Percentiles rank a stretch among this genome's conserved stretches.
phyloP scores from a whole-genome alignment of 2,329 filamentous ascomycete species.

The Aspergillus pseudonomiae region DNA sequence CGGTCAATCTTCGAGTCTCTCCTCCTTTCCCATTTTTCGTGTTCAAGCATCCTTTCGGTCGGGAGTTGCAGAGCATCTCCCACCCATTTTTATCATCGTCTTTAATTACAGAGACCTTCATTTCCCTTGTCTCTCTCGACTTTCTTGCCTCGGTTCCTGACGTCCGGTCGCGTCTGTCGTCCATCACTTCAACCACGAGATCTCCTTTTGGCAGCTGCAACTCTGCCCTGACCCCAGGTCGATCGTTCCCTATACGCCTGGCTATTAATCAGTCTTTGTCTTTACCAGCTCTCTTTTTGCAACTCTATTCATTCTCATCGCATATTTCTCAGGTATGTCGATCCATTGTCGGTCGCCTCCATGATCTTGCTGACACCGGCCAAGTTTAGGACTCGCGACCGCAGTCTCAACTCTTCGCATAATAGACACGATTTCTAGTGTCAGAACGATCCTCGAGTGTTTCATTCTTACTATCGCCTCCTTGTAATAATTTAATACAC shows the following conservation, averaged over 20 bases:
- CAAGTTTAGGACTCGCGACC: constrained; percentile 11
- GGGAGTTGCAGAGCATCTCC: constrained; percentile 45
- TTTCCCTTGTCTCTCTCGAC: constrained; percentile 23
- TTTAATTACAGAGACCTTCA: constrained; percentile 21
- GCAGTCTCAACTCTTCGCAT: constrained; percentile 18
- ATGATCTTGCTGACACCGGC: constrained; percentile 13
- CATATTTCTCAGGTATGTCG: constrained; percentile 21
- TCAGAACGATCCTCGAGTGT: constrained; percentile 19
- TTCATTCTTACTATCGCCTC: constrained; percentile 22
- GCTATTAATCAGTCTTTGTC: constrained; percentile 22
- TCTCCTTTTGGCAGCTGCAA: constrained; percentile 12
- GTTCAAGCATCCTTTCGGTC: constrained; percentile 25
- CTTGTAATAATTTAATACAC: constrained; percentile 38
- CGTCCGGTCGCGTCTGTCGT: constrained; percentile 28
- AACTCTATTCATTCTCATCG: constrained; percentile 9
- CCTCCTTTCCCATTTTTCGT: constrained; percentile 22
- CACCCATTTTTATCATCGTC: constrained; percentile 22
- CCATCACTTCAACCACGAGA: constrained; percentile 20
- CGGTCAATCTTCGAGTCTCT: constrained; percentile 12
- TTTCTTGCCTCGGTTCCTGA: constrained; percentile 23
- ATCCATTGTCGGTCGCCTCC: background rate
- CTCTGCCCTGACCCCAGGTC: constrained; percentile 16
- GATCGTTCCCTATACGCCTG: constrained; percentile 24
- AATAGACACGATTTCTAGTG: constrained; percentile 10
- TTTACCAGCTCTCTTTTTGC: constrained; percentile 10